These are phyloP conservation scores for Chrysopogon serrulatus DNA, from an alignment of 176 grass and related monocot genomes.

Conservation along the genomic window DNA sequence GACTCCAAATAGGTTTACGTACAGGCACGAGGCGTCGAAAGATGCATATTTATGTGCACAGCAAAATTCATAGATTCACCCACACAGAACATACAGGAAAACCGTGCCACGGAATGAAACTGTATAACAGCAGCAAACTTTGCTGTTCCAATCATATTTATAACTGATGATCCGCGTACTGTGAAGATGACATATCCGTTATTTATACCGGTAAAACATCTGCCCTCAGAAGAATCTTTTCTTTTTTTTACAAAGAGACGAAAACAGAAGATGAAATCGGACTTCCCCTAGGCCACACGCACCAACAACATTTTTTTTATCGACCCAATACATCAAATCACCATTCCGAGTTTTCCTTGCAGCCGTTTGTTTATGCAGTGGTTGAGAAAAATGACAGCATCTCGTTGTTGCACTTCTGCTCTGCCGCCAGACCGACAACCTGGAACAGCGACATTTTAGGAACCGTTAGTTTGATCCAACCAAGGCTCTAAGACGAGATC, in stretches of 20 bases:
- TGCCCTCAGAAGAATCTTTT: slow-evolving; percentile 20
- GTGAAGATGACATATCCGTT: slow-evolving; percentile 15
- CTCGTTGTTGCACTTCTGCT: background rate
- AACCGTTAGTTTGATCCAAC: slow-evolving; percentile 23
- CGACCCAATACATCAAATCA: slow-evolving; percentile 30
- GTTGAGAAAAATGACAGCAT: slow-evolving; percentile 15
- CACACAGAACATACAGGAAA: background rate
- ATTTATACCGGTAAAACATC: slow-evolving; percentile 45
- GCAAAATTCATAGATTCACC: background rate
- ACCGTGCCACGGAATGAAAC: background rate
- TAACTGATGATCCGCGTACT: background rate
- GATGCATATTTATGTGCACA: background rate
- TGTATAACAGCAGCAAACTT: background rate
- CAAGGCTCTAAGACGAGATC: background rate
- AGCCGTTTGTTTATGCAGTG: slow-evolving; percentile 33
- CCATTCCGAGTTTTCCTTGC: background rate
- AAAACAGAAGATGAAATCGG: slow-evolving; percentile 12
- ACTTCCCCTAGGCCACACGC: background rate
- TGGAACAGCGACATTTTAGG: background rate
- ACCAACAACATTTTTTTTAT: slow-evolving; percentile 6
- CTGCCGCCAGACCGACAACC: background rate
- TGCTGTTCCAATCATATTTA: slow-evolving; percentile 29
- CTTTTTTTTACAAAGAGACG: slow-evolving; percentile 48
- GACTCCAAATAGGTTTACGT: too few species aligned
- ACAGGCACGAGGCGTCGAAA: too few species aligned